Evolutionary conservation across 1,284 basidiomycete species (phyloP), one percentile per base, ranked within the genome.

Genomic region (Sutorius eximius): DNA sequence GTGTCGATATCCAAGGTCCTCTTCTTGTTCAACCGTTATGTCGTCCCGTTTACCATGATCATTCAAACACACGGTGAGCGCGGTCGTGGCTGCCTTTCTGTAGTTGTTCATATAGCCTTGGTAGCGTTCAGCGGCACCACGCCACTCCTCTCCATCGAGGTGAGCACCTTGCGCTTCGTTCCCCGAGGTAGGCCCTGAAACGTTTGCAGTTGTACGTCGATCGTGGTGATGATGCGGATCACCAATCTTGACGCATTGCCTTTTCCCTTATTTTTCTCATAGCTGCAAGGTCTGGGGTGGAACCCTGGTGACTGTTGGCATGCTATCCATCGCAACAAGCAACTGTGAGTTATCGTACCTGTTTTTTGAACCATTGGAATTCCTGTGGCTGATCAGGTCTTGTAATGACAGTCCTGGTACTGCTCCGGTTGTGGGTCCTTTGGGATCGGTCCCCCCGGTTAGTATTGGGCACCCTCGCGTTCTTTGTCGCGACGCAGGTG

Each of bases 21-120:
- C 5, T 82, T 81, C 62, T 63, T 82, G 33, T 57, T 77, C 36
- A 71, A 78, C 33, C 77, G 80, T 15, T 82, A 82, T 56, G 46
- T 67, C n/a, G 75, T 82, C 8, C 74, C 78, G 3, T 49, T 61
- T 4, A 66, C 64, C 5, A 69, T 80, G 51, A 57, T 77, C 16
- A 51, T 75, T 2, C 70, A 74, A 40, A 65, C 69, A 8, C 66
- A 73, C 46, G 74, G 80, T 80, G 46, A 61, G 69, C 1, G 15
- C 12, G 12, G 13, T 5, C 24, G 24, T 27, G 24, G 24, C 3
- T 27, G 5, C 24, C 24, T 27, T 27, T 27, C 24, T 27, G 24
- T 27, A 27, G 24, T 27, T 27, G 24, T 27, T 27, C 5, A 27
- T 27, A 27, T 27, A 6, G 24, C 24, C 18, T 40, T 16, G n/a